Conservation (phyloP, 495 filamentous ascomycete genomes). For the Talaromyces adpressus region DNA sequence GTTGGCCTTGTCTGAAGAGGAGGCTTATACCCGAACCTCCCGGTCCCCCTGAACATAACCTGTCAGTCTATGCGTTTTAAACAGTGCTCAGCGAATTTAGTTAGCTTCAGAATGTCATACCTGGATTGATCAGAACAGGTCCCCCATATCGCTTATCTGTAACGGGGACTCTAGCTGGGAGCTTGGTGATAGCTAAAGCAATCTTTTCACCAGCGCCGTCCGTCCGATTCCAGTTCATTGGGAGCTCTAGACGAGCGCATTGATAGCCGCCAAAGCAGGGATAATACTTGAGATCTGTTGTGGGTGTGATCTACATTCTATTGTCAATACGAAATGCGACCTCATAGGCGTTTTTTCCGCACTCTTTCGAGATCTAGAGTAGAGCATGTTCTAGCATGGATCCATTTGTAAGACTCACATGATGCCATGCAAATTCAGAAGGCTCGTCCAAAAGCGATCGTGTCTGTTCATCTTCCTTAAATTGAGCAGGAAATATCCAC, state of each 20-base stretch:
- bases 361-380: not conserved
- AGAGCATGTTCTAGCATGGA: not conserved
- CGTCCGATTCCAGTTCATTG: constrained; percentile 33
- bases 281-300: constrained; percentile 10
- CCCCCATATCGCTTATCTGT: constrained; percentile 34
- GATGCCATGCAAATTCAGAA: constrained; percentile 1
- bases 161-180: constrained; percentile 31
- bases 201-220: constrained; percentile 15
- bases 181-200: constrained; percentile 25
- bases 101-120: not conserved
- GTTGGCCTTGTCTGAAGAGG: constrained; percentile 11
- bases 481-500: not conserved
- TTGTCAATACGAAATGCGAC: not conserved
- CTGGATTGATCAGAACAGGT: constrained; percentile 29
- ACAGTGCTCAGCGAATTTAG: not conserved
- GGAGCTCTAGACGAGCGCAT: constrained; percentile 31
- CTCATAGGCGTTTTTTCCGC: not conserved
- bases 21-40: constrained; percentile 27
- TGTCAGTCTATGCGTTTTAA: not conserved
- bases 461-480: not conserved
- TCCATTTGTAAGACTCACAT: not conserved
- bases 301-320: not conserved
- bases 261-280: constrained; percentile 21
- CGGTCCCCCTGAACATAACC: constrained; percentile 22
- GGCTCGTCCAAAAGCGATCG: not conserved